Conservation (phyloP, 2,329 filamentous ascomycete genomes). For the Pseudocercospora musae region DNA sequence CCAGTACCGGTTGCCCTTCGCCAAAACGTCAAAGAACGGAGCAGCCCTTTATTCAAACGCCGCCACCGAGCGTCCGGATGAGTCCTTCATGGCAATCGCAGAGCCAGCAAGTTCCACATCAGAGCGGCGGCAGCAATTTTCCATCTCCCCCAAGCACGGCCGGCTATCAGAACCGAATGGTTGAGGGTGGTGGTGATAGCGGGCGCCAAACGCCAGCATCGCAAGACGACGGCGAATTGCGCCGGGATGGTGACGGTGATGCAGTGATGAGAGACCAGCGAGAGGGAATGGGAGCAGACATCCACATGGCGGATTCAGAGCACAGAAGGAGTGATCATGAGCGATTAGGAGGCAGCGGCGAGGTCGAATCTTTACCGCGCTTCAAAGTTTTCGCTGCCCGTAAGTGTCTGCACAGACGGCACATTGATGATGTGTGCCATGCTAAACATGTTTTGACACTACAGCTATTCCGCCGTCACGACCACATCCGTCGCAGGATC, state of each 20-base stretch:
- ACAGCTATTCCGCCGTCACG: constrained; percentile 45
- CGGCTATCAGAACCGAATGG: constrained; percentile 31
- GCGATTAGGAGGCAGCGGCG: constrained; percentile 36
- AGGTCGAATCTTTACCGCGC: constrained; percentile 12
- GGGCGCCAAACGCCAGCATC: constrained; percentile 27
- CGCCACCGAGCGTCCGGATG: constrained; percentile 47
- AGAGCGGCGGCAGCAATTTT: constrained; percentile 26
- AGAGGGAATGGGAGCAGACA: constrained; percentile 15
- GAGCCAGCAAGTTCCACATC: constrained; percentile 7
- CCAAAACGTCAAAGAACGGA: constrained; percentile 41
- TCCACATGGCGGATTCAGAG: constrained; percentile 21
- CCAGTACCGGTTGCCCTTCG: constrained; percentile 33
- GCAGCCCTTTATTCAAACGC: constrained; percentile 41
- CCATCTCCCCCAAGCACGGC: constrained; percentile 45
- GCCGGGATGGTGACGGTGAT: constrained; percentile 43
- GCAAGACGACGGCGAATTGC: constrained; percentile 23
- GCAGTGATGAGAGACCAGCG: constrained; percentile 39
- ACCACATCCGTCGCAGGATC: constrained; percentile 57
- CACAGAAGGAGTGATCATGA: constrained; percentile 48
- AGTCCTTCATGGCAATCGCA: constrained; percentile 44
- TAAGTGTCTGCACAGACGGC: constrained; percentile 30
- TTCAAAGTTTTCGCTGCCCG: constrained; percentile 31
- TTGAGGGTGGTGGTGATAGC: constrained; percentile 27
- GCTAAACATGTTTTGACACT: constrained; percentile 37
- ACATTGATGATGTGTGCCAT: constrained; percentile 31